These are phyloP conservation scores for Aphanoascus verrucosus DNA, from an alignment of 2,329 filamentous ascomycete species.

Conservation along the genomic window DNA sequence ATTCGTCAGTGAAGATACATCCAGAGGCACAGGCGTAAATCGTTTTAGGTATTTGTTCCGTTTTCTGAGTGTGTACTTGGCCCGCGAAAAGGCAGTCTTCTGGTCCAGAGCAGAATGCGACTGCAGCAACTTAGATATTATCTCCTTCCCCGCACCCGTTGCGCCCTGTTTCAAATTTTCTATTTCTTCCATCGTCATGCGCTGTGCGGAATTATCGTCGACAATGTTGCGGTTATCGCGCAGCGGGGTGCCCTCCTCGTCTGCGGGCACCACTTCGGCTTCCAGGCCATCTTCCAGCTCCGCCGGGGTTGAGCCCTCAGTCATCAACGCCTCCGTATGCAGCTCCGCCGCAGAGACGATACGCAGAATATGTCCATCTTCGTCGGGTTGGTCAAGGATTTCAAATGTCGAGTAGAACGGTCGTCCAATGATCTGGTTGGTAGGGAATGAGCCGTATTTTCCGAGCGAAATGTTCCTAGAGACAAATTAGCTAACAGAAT, in stretches of 20 bases:
- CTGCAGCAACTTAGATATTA: conserved; percentile 85
- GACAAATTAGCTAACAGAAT: conserved; percentile 19
- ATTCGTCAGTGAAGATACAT: conserved; percentile 63
- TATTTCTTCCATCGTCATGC: conserved; percentile 60
- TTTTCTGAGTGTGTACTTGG: conserved; percentile 93
- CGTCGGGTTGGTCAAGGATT: conserved; percentile 59
- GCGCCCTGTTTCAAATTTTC: conserved; percentile 62
- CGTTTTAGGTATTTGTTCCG: conserved; percentile 84
- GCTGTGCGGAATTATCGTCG: conserved; percentile 60
- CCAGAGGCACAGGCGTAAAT: conserved; percentile 75
- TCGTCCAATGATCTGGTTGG: conserved; percentile 80
- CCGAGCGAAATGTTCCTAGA: conserved; percentile 72
- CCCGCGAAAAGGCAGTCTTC: conserved; percentile 86
- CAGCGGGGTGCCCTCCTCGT: conserved; percentile 38
- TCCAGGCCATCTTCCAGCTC: conserved; percentile 31
- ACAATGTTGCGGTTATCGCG: conserved; percentile 54
- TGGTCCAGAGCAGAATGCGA: conserved; percentile 84
- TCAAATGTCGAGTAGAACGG: conserved; percentile 90
- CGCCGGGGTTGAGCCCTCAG: conserved; percentile 26
- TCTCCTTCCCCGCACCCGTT: conserved; percentile 68
- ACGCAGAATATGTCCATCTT: conserved; percentile 55
- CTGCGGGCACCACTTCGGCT: conserved; percentile 19
- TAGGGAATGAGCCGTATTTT: conserved; percentile 84
- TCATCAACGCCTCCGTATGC: conserved; percentile 62
- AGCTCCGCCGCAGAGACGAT: conserved; percentile 72